A percentile compares a stretch with the other conserved stretches of the same genome.
Conservation (phyloP, 148 eudicot species). For the Camellia lanceoleosa region DNA sequence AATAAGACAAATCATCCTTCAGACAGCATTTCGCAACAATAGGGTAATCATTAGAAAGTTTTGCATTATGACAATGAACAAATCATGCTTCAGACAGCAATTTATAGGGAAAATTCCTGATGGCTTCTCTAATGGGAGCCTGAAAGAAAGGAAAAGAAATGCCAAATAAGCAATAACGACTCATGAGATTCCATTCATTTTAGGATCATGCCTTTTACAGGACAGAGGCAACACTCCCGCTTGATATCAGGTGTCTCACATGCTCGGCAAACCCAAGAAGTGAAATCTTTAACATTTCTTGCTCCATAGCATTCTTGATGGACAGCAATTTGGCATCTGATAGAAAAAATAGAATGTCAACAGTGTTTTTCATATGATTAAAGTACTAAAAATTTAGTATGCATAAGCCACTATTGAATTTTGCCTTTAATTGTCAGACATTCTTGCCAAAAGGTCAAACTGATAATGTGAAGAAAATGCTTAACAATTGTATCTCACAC, state of each 20-base stretch:
- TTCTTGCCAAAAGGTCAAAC: neutral
- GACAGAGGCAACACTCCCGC: constrained; percentile 97
- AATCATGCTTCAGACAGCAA: neutral
- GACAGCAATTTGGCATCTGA: constrained; percentile 98
- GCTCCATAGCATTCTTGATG: constrained; percentile 99
- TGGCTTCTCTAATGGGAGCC: neutral
- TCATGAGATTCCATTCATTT: constrained; percentile 7
- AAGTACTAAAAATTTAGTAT: neutral
- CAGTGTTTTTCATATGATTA: neutral
- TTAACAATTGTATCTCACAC: constrained; percentile 1
- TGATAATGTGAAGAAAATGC: neutral
- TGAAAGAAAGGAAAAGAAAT: constrained; percentile 3
- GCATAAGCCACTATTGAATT: neutral
- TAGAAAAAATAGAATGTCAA: constrained; percentile 13
- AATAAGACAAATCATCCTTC: constrained; percentile 1
- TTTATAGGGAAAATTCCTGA: neutral
- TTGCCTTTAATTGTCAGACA: neutral
- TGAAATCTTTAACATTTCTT: constrained; percentile 77
- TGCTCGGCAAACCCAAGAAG: constrained; percentile 97
- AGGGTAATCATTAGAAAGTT: neutral
- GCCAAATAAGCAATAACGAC: neutral
- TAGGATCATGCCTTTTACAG: constrained; percentile 74
- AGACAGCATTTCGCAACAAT: neutral
- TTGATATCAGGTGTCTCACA: constrained; percentile 90
- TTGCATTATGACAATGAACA: neutral